Evolutionary conservation across 2,329 filamentous ascomycete species (phyloP).

Genomic region (Fusarium euwallaceae): DNA sequence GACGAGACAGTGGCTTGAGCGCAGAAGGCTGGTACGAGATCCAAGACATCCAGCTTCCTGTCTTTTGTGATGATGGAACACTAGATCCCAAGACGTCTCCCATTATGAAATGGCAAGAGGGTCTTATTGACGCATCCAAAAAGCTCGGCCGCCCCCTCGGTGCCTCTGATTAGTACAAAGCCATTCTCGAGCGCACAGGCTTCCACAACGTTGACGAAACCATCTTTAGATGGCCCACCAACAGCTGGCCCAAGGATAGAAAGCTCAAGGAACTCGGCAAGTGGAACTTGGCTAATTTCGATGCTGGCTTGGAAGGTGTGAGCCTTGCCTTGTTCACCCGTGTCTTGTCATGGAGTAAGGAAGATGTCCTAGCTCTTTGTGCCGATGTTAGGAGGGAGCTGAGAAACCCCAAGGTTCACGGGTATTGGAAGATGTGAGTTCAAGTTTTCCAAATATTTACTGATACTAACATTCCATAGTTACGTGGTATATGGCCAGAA

Average conservation of each 20-base stretch:
- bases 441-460: neutral
- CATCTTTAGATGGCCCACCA: constrained; percentile 21
- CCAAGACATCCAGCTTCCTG: constrained; percentile 29
- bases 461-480: neutral
- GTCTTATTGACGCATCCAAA: constrained; percentile 16
- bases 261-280: constrained; percentile 25
- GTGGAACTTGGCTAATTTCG: constrained; percentile 25
- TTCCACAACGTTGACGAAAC: constrained; percentile 7
- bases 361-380: constrained; percentile 25
- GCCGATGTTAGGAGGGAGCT: constrained; percentile 23
- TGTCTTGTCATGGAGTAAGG: constrained; percentile 13
- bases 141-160: constrained; percentile 5
- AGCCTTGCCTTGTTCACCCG: constrained; percentile 18
- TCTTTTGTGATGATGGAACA: constrained; percentile 21
- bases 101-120: constrained; percentile 21
- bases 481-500: neutral
- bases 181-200: constrained; percentile 2
- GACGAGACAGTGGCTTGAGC: constrained; percentile 1
- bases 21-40: constrained; percentile 32
- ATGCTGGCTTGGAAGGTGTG: constrained; percentile 16
- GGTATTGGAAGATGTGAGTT: constrained; percentile 30
- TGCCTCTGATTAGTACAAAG: constrained; percentile 15
- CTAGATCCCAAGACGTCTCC: constrained; percentile 4
- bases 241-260: constrained; percentile 27
- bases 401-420: constrained; percentile 18